Evolutionary conservation across 2,329 filamentous ascomycete species (phyloP).

Genomic region (Ophiostoma sp.): DNA sequence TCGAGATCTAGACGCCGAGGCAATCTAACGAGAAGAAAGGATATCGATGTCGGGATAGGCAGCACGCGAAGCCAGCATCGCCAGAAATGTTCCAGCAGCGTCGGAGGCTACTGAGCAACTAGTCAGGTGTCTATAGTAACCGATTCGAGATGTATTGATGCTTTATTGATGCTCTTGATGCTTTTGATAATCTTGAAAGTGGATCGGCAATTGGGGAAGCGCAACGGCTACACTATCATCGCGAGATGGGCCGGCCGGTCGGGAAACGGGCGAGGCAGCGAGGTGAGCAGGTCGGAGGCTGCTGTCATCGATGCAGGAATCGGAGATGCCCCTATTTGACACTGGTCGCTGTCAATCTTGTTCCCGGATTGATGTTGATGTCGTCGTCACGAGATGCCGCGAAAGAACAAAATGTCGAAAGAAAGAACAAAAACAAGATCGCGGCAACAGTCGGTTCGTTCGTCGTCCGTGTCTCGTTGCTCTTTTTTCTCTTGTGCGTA

Average conservation of each 20-base stretch:
- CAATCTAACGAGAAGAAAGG: not conserved
- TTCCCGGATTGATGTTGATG: not conserved
- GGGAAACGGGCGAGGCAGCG: not conserved
- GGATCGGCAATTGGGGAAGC: constrained; percentile 10
- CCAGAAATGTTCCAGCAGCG: constrained; percentile 8
- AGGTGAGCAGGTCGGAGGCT: not conserved
- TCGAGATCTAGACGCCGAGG: not conserved
- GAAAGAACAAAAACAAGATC: not conserved
- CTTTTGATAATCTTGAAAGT: not conserved
- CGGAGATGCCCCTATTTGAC: not conserved
- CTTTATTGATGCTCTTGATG: not conserved
- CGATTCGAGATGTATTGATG: not conserved
- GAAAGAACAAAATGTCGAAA: not conserved
- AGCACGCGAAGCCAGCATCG: constrained; percentile 4
- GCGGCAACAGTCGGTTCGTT: not conserved
- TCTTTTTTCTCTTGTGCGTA: not conserved
- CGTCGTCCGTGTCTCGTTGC: not conserved
- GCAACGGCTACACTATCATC: constrained; percentile 14
- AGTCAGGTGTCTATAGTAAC: no score
- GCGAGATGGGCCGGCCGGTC: not conserved
- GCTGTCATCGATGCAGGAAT: not conserved
- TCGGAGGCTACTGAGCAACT: not conserved
- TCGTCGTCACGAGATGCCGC: not conserved
- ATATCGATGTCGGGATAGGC: not conserved
- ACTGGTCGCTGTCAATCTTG: not conserved